Percentiles rank a stretch among this genome's conserved stretches.
Conservation (phyloP, 805 yeast genomes). For the Wickerhamia fluorescens region DNA sequence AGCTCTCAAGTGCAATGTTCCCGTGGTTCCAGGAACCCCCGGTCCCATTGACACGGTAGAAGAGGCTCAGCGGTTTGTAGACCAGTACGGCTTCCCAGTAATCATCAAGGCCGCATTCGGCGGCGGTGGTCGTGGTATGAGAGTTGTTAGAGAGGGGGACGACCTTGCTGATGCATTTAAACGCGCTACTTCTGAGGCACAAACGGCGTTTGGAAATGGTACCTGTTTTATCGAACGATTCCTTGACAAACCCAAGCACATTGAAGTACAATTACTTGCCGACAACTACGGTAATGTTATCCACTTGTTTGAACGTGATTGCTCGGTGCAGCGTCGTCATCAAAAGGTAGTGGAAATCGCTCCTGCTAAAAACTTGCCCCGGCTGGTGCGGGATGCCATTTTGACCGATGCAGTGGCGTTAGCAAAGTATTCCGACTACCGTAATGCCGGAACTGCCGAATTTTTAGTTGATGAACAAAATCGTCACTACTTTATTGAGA, state of each 20-base stretch:
- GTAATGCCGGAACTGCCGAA: constrained; percentile 98
- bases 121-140: constrained; percentile 99
- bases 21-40: constrained; percentile 96
- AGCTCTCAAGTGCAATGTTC: constrained; percentile 77
- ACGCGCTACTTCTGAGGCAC: constrained; percentile 92
- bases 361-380: constrained; percentile 88
- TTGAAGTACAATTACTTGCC: constrained; percentile 93
- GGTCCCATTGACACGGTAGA: constrained; percentile 83
- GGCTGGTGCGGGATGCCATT: constrained; percentile 81
- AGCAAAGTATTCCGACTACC: constrained; percentile 81
- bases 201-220: constrained; percentile 95
- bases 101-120: constrained; percentile 98
- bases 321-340: constrained; percentile 99
- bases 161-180: constrained; percentile 84
- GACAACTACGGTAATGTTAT: constrained; percentile 92
- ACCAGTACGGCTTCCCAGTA: constrained; percentile 86
- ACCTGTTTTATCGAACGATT: constrained; percentile 97
- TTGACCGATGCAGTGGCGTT: constrained; percentile 90
- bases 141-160: constrained; percentile 97
- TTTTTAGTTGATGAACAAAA: constrained; percentile 88
- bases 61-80: constrained; percentile 77
- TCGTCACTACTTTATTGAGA: constrained; percentile 96
- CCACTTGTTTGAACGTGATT: constrained; percentile 94
- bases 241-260: constrained; percentile 92
- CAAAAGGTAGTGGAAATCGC: constrained; percentile 98